Base-by-base conservation (phyloP, 176 grass and related monocot species). In the Aegilops speltoides region DNA sequence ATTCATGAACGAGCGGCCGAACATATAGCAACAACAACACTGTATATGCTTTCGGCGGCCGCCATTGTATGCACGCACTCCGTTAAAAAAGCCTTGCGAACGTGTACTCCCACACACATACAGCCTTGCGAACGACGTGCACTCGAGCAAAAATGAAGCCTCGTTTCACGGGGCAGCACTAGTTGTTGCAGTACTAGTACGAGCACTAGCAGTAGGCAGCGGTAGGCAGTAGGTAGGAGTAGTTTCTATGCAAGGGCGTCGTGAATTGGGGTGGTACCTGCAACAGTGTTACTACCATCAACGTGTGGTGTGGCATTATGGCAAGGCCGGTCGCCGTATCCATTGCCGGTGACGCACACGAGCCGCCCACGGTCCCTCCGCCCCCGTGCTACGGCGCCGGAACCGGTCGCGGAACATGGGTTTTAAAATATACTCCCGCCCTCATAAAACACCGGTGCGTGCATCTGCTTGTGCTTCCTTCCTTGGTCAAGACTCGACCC, bases 361-460 rank as follows among this genome's bases (percentile, higher is more conserved):
- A 78, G 73, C 85, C 12, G 9, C 1, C 56, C 64, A 62, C 60
- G 24, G 6, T 17, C 62, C 24, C 66, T 17, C 14, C 66, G 10
- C 67, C 89, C 89, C 79, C 38, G 77, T 19, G 1, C 81, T 41
- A 52, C 85, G 89, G 88, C 88, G 79, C 71, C 0, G 8, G 72
- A 72, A 29, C 79, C 63, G 84, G 20, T 17, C 3, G 75, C 8
- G 10, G 68, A 87, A 84, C 81, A 80, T 87, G 89, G 16, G 10
- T 33, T 6, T 12, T 11, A 62, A 76, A 76, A 19, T 52, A 76
- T 75, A 76, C 45, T 52, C 38, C 14, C 10, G 12, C 11, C 16
- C 46, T n/a, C 52, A 23, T 29, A 28, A 75, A 74, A 13, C 36
- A 38, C 33, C 19, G 32, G 32, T 37, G 32, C 65, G 32, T 22